Conservation (phyloP, 148 eudicot species). For the Suaeda aralocaspica region DNA sequence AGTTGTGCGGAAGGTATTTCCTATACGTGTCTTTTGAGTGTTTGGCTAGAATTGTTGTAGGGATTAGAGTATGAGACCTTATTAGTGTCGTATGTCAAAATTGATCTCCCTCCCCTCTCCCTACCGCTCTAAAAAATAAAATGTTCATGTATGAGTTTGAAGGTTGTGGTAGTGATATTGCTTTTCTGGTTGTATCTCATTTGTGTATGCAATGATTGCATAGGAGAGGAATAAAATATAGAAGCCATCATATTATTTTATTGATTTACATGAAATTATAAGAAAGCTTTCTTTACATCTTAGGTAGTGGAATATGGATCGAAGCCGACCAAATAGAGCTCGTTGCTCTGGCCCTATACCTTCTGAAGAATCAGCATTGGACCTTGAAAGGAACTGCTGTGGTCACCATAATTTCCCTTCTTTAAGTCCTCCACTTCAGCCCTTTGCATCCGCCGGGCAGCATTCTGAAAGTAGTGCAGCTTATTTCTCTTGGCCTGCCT, state of each 20-base stretch:
- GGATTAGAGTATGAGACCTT: background rate
- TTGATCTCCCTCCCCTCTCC: background rate
- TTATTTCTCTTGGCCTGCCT: conserved; percentile 93
- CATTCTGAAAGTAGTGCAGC: conserved; percentile 85
- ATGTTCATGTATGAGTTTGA: background rate
- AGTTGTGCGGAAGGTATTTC: background rate
- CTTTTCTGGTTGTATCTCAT: background rate
- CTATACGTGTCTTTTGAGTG: background rate
- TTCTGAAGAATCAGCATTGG: conserved; percentile 86
- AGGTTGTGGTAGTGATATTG: background rate
- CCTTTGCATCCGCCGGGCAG: conserved; percentile 79
- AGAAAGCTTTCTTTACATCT: conserved; percentile 11
- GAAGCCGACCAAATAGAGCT: conserved; percentile 43
- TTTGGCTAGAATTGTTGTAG: background rate
- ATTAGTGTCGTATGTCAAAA: background rate
- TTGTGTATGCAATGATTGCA: background rate
- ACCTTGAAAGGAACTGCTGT: conserved; percentile 66
- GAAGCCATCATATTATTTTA: background rate
- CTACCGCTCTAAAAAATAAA: background rate
- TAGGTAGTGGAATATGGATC: conserved; percentile 53
- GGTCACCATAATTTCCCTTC: conserved; percentile 61
- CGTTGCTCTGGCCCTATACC: conserved; percentile 73
- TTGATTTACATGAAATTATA: background rate
- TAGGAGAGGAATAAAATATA: background rate
- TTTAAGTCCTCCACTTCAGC: conserved; percentile 76